phyloP scores from a whole-genome alignment of 441 rosid species.

The Adansonia madagascariensis region DNA sequence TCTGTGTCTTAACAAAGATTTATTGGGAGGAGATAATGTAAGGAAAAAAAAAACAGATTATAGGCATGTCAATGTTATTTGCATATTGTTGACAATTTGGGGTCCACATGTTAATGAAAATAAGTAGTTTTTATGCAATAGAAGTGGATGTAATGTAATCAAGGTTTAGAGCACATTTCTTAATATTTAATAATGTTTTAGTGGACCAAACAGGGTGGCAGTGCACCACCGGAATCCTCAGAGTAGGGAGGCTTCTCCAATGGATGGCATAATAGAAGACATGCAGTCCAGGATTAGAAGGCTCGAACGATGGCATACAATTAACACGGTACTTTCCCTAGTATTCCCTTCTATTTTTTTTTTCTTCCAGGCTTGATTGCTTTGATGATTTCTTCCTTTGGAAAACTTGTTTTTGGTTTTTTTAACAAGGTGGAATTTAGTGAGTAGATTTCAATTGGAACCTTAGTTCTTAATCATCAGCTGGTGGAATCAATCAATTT shows the following conservation, averaged over 20 bases:
- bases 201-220: constrained; percentile 59
- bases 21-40: neutral
- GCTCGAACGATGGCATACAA: constrained; percentile 88
- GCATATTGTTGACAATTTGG: neutral
- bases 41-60: neutral
- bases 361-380: neutral
- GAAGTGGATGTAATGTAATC: neutral
- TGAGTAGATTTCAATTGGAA: neutral
- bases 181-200: constrained; percentile 18
- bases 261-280: constrained; percentile 79
- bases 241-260: constrained; percentile 64
- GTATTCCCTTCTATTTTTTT: neutral
- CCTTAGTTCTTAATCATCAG: neutral
- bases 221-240: constrained; percentile 81
- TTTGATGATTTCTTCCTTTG: neutral
- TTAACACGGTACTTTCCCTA: constrained; percentile 72
- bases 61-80: neutral
- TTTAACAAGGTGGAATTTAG: neutral
- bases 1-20: neutral
- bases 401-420: neutral
- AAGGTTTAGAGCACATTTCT: neutral
- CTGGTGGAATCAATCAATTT: neutral
- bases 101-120: neutral
- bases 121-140: neutral
- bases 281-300: constrained; percentile 88